Percentiles rank a stretch among this genome's conserved stretches.
Conservation (phyloP, 1,139 yeast genomes). For the Pichiaceae sp. region DNA sequence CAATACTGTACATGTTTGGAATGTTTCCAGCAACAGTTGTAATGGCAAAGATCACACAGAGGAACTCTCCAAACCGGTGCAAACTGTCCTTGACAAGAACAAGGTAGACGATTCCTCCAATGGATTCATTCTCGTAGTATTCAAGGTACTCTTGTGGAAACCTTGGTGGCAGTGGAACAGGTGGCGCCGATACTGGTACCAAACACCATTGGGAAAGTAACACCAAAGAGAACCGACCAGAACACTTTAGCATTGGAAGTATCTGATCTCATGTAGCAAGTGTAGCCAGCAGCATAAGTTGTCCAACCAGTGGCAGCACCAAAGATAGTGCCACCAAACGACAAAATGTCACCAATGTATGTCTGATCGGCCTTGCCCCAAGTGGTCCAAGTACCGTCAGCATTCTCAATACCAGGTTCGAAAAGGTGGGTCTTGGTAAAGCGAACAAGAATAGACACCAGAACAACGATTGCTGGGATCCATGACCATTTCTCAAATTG, state of each 20-base stretch:
- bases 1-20: conserved; percentile 89
- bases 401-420: conserved; percentile 18
- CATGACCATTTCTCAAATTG: conserved; percentile 74
- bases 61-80: conserved; percentile 84
- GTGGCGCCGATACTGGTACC: conserved; percentile 85
- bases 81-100: conserved; percentile 71
- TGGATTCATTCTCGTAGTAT: conserved; percentile 43
- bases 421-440: conserved; percentile 60
- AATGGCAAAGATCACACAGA: conserved; percentile 73
- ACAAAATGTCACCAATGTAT: conserved; percentile 69
- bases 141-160: conserved; percentile 40
- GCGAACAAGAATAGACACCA: conserved; percentile 72
- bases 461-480: conserved; percentile 71
- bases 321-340: conserved; percentile 77
- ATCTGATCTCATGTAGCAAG: conserved; percentile 70
- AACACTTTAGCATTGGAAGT: conserved; percentile 54
- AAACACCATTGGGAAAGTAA: conserved; percentile 60
- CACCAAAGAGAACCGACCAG: conserved; percentile 53
- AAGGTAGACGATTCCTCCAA: conserved; percentile 80
- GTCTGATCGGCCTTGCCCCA: conserved; percentile 46
- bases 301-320: conserved; percentile 97
- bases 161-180: conserved; percentile 56
- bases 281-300: conserved; percentile 86
- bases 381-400: conserved; percentile 41
- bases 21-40: conserved; percentile 85